Evolutionary conservation across 1,139 yeast genomes (phyloP).

Genomic region (Saccharomyces hybrid): DNA sequence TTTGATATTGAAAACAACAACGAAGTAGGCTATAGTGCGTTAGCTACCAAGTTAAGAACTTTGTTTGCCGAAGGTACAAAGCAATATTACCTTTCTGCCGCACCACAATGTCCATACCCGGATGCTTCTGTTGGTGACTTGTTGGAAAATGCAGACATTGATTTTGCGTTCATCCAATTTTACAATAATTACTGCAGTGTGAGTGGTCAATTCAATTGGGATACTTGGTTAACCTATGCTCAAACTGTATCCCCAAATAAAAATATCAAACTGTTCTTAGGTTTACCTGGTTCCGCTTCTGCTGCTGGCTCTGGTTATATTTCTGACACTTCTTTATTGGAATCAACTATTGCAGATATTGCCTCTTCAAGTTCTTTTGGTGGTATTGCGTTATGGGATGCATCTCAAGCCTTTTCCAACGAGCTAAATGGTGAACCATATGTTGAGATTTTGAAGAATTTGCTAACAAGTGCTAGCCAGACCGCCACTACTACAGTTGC

Average conservation of each 20-base stretch:
- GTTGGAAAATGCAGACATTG: conserved; percentile 54
- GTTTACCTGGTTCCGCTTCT: conserved; percentile 61
- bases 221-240: conserved; percentile 74
- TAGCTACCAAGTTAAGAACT: conserved; percentile 52
- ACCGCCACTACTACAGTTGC: conserved; percentile 24
- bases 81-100: conserved; percentile 74
- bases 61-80: conserved; percentile 51
- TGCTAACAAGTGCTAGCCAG: conserved; percentile 19
- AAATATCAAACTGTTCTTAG: conserved; percentile 56
- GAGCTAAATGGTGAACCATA: conserved; percentile 36
- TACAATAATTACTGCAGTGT: conserved; percentile 82
- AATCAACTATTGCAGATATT: conserved; percentile 35
- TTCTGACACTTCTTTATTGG: conserved; percentile 36
- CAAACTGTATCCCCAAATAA: conserved; percentile 54
- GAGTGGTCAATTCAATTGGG: conserved; percentile 64
- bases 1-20: conserved; percentile 57
- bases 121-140: conserved; percentile 75
- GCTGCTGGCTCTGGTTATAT: conserved; percentile 71
- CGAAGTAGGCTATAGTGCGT: conserved; percentile 51
- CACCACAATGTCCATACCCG: conserved; percentile 93
- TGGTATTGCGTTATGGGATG: conserved; percentile 90
- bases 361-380: conserved; percentile 49
- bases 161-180: conserved; percentile 86
- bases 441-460: conserved; percentile 29
- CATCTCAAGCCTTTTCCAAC: conserved; percentile 66